Base-by-base conservation (phyloP, 1,284 basidiomycete species). In the Naganishia cerealis region DNA sequence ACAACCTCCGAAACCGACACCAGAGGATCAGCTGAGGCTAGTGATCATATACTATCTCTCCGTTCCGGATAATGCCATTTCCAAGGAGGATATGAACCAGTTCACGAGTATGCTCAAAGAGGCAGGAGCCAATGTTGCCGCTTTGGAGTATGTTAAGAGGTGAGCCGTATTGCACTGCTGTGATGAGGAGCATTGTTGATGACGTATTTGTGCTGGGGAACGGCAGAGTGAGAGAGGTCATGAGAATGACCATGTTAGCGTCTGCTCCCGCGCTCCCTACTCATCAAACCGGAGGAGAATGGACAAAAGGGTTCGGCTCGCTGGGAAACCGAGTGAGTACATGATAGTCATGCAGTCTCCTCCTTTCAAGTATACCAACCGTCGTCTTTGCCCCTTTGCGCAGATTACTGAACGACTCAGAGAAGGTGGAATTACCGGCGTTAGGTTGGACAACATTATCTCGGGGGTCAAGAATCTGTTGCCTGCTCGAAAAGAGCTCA, bases 381-480 rank as follows among this genome's bases (percentile, higher is more conserved):
- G 36, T 36, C 46, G 21, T 2, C 21, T n/a, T 67, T 40, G 63
- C 33, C n/a, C 26, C 29, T 39, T 46, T 67, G 9, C 57, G 21
- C 62, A 76, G 71, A 86, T 96, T 58, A 94, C 94, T 0, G 93
- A 95, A 78, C 86, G 92, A 55, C 82, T 99, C 70, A 92, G 96
- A 81, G 95, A 97, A 78, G 91, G 92, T 43, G 93, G 93, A 26
- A 81, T 86, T 73, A 80, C 80, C 56, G 81, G 81, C n/a, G 82
- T 82, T 21, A 82, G 82, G 0, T 84, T 96, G 48, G 95, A 99
- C 77, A 95, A 96, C 78, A 84, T 99, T 13, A 91, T 99, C 68
- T 94, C 94, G 1, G 95, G 94, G 38, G 96, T 99, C 70, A 97
- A 97, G 81, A 98, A 97, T 82, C 95, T 99, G 84, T 82, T 99